Evolutionary conservation across 108 stramenopile genomes (phyloP).

Genomic region (Nannochloropsis granulata): DNA sequence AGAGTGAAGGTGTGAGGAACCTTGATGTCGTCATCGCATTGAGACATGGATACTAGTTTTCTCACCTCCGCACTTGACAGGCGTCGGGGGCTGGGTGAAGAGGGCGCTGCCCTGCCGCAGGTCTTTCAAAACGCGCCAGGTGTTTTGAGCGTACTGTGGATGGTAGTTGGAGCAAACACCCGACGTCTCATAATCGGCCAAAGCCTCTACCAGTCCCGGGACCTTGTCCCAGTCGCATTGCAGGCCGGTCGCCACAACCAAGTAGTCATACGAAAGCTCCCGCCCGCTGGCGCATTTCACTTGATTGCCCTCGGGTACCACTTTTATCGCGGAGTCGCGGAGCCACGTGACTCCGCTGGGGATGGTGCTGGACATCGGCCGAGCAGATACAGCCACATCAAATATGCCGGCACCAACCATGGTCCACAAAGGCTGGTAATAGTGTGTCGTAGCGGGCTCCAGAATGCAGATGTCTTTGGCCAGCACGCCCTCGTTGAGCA

Average conservation of each 20-base stretch:
- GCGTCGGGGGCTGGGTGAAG: conserved; percentile 24
- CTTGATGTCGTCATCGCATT: too few species aligned
- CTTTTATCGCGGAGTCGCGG: not conserved
- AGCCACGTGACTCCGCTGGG: conserved; percentile 2
- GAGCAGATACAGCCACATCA: not conserved
- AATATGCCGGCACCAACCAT: conserved; percentile 33
- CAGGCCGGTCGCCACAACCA: conserved; percentile 38
- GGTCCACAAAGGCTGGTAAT: conserved; percentile 45
- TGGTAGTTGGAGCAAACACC: conserved; percentile 34
- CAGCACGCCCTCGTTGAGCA: conserved; percentile 27
- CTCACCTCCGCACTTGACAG: conserved; percentile 33
- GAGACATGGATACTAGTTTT: too few species aligned
- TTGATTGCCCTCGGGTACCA: conserved; percentile 24
- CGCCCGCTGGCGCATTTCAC: conserved; percentile 28
- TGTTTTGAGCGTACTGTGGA: conserved; percentile 4
- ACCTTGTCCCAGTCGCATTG: conserved; percentile 33
- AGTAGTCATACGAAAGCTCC: conserved; percentile 31
- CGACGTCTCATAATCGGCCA: not conserved
- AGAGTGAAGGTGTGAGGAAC: too few species aligned
- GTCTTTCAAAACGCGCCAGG: not conserved
- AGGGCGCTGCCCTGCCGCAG: conserved; percentile 9
- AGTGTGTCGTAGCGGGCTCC: conserved; percentile 29
- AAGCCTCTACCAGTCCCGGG: conserved; percentile 31
- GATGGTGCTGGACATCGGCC: conserved; percentile 21
- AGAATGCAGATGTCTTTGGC: conserved; percentile 27